Conservation (phyloP, 1,284 basidiomycete species). For the Cryptococcus wingfieldii region DNA sequence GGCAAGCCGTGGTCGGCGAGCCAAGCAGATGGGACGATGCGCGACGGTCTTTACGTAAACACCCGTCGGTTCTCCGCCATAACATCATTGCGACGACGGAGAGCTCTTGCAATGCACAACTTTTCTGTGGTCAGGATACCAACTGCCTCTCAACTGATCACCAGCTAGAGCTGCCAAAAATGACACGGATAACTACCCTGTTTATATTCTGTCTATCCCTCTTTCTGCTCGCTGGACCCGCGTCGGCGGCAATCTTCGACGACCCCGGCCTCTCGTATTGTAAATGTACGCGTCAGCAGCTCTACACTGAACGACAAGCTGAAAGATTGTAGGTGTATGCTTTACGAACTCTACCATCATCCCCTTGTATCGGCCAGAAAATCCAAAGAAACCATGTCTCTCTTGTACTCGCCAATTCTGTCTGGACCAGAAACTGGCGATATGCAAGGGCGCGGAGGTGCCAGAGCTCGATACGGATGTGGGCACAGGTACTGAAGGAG, state of each 20-base stretch:
- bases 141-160: too few relatives aligned
- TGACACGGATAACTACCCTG: too few relatives aligned
- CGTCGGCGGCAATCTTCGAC: slow-evolving; percentile 25
- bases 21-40: too few relatives aligned
- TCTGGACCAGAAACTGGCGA: slow-evolving; percentile 81
- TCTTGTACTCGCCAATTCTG: slow-evolving; percentile 95
- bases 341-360: slow-evolving; percentile 86
- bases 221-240: slow-evolving; percentile 4
- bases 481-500: slow-evolving; percentile 91
- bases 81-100: too few relatives aligned
- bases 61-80: too few relatives aligned
- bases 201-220: not conserved
- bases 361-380: slow-evolving; percentile 71
- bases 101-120: too few relatives aligned
- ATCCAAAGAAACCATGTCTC: slow-evolving; percentile 80
- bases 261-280: slow-evolving; percentile 44
- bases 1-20: not conserved
- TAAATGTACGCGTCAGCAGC: slow-evolving; percentile 40
- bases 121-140: too few relatives aligned
- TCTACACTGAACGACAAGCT: not conserved
- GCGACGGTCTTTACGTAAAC: too few relatives aligned
- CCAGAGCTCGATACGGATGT: slow-evolving; percentile 86
- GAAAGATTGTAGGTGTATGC: slow-evolving; percentile 66
- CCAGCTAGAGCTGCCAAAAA: too few relatives aligned
- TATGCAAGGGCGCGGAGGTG: slow-evolving; percentile 68